Base-by-base conservation (phyloP, 331 rosid species). In the Quercus phellos region DNA sequence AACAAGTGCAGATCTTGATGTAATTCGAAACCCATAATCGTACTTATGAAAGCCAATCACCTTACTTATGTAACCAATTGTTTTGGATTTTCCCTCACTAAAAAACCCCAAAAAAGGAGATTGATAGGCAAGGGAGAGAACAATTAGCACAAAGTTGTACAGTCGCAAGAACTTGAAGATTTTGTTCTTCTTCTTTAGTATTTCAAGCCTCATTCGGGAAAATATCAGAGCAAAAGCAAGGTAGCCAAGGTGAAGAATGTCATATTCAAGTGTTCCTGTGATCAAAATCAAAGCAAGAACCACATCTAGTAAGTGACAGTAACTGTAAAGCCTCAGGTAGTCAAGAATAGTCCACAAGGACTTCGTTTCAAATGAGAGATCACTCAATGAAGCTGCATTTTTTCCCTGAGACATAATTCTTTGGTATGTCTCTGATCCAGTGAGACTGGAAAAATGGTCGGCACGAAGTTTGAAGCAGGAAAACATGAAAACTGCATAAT, bases 341-440 rank as follows among this genome's bases (percentile, higher is more conserved):
- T 95, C 99, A 83, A 95, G 91, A 87, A 90, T 73, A 43, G 99
- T 95, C 98, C 98, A 91, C 97, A 95, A 90, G 89, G 97, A 89
- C 88, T 95, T 95, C 58, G 99, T 95, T 89, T 95, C 99, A 80
- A 95, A 93, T 64, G 98, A 91, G 70, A 93, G 96, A 87, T 95
- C 99, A 83, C 86, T 88, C 97, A 94, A 90, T 46, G 91, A 94
- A 84, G 88, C 91, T 35, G 86, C 82, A 77, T 90, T 91, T 74
- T 85, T 91, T 2, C 88, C 92, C 59, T 86, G 99, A 77, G 96
- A 93, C 81, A 89, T 56, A 86, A 93, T 87, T 82, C 87, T 88
- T 42, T 78, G 90, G 79, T 91, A 95, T 1, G 91, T 90, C 51
- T 90, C 86, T 53, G 98, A 91, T 68, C 84, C 91, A 3, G 88